These are phyloP conservation scores for Monarda citriodora DNA, from an alignment of 305 asterid genomes.

Conservation along the genomic window DNA sequence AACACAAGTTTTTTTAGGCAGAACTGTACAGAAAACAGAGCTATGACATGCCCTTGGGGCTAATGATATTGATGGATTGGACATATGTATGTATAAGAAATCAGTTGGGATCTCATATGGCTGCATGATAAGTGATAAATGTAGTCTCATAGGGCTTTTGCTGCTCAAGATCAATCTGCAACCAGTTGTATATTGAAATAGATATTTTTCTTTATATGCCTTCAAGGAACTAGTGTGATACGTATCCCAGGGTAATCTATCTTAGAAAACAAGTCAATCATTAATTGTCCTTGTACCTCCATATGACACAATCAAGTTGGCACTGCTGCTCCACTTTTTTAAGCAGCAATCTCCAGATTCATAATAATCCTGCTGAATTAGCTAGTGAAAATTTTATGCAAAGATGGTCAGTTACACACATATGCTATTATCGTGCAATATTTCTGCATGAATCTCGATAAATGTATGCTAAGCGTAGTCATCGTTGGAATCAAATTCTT, in stretches of 20 bases:
- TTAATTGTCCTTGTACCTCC: neutral
- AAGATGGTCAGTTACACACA: neutral
- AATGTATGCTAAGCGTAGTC: slow-evolving; percentile 7
- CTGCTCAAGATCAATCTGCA: slow-evolving; percentile 4
- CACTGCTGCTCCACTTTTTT: slow-evolving; percentile 2
- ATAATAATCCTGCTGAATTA: neutral
- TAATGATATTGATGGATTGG: slow-evolving; percentile 2
- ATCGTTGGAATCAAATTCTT: slow-evolving; percentile 2
- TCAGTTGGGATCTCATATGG: slow-evolving; percentile 3
- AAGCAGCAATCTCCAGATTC: slow-evolving; percentile 5
- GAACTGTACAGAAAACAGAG: slow-evolving; percentile 4
- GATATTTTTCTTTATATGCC: slow-evolving; percentile 3
- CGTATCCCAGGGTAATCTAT: neutral
- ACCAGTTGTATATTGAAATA: slow-evolving; percentile 1
- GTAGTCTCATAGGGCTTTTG: slow-evolving; percentile 2
- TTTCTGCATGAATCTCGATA: neutral
- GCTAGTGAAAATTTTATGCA: neutral
- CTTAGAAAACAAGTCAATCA: neutral
- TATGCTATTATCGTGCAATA: neutral
- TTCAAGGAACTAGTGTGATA: slow-evolving; percentile 13
- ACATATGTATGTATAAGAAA: slow-evolving; percentile 11
- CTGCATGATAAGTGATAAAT: neutral
- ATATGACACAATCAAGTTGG: neutral
- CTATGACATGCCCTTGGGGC: neutral
- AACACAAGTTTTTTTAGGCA: slow-evolving; percentile 1